Percentiles rank a stretch among this genome's conserved stretches.
Conservation (phyloP, 2,329 filamentous ascomycete species). For the Dothiorella sarmentorum region DNA sequence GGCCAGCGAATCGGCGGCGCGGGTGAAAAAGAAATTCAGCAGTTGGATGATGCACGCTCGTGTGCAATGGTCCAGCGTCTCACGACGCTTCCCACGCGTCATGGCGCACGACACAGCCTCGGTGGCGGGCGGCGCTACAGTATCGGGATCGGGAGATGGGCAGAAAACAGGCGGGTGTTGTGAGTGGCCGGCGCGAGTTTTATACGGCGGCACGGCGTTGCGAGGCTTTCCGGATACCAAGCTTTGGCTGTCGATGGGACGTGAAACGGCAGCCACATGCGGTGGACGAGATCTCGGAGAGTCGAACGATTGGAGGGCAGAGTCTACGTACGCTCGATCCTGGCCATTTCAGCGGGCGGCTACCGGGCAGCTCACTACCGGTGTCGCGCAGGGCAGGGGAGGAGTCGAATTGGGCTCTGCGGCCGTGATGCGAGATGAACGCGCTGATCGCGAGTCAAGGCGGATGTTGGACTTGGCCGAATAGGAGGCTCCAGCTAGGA, state of each 20-base stretch:
- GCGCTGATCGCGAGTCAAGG: slow-evolving; percentile 12
- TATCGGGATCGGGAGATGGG: neutral
- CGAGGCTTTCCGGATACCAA: slow-evolving; percentile 7
- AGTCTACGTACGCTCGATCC: slow-evolving; percentile 12
- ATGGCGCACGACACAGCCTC: neutral
- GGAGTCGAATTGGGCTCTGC: neutral
- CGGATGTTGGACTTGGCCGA: neutral
- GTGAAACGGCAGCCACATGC: slow-evolving; percentile 13
- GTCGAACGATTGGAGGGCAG: slow-evolving; percentile 1
- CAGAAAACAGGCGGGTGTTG: neutral
- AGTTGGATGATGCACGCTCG: neutral
- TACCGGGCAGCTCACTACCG: neutral
- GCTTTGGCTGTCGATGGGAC: neutral
- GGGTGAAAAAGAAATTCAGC: slow-evolving; percentile 1
- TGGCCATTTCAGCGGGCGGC: slow-evolving; percentile 8
- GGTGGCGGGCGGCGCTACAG: neutral
- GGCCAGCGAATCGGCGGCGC: slow-evolving; percentile 4
- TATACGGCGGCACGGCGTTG: neutral
- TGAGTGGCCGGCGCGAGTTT: slow-evolving; percentile 1
- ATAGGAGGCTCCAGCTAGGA: slow-evolving; percentile 14
- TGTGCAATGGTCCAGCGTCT: neutral
- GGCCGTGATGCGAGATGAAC: neutral
- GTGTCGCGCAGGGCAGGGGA: neutral
- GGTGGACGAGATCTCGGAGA: neutral
- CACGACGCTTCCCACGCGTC: neutral